These are phyloP conservation scores for Coemansia sp. DNA, from an alignment of 192 early-diverging fungal genomes.

Conservation along the genomic window DNA sequence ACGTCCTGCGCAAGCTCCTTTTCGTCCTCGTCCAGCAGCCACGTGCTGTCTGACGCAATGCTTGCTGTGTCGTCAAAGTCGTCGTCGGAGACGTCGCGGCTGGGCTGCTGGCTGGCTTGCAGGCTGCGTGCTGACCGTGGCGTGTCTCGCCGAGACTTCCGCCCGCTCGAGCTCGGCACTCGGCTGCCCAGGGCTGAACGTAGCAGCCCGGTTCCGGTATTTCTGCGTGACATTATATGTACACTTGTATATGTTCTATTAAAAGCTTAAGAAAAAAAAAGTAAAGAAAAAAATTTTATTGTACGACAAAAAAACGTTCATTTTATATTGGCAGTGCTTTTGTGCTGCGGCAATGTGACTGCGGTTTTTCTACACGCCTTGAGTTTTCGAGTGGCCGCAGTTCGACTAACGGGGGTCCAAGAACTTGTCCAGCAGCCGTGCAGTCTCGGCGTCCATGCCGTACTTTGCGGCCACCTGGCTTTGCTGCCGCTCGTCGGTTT, in stretches of 20 bases:
- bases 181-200: constrained; percentile 10
- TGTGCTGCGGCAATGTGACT: no score
- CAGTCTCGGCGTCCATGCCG: constrained; percentile 15
- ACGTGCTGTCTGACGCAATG: constrained; percentile 34
- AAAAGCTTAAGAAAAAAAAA: no score
- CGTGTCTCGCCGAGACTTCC: constrained; percentile 11
- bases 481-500: background rate
- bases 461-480: constrained; percentile 15
- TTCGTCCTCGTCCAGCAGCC: constrained; percentile 13
- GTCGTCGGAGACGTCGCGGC: constrained; percentile 31
- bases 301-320: no score
- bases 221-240: constrained; percentile 2
- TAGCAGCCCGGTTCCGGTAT: background rate
- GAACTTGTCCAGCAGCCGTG: constrained; percentile 7
- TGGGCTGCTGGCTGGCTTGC: constrained; percentile 13
- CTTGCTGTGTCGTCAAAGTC: constrained; percentile 28
- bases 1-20: constrained; percentile 6
- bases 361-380: no score
- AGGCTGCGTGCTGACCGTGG: constrained; percentile 23
- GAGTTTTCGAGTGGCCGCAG: no score
- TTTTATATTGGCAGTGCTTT: no score
- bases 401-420: background rate
- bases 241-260: no score
- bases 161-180: constrained; percentile 25
- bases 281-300: no score